Percentiles rank a stretch among this genome's conserved stretches.
Evolutionary conservation across 2,329 filamentous ascomycete species (phyloP).

Genomic region (Microsporum canis): DNA sequence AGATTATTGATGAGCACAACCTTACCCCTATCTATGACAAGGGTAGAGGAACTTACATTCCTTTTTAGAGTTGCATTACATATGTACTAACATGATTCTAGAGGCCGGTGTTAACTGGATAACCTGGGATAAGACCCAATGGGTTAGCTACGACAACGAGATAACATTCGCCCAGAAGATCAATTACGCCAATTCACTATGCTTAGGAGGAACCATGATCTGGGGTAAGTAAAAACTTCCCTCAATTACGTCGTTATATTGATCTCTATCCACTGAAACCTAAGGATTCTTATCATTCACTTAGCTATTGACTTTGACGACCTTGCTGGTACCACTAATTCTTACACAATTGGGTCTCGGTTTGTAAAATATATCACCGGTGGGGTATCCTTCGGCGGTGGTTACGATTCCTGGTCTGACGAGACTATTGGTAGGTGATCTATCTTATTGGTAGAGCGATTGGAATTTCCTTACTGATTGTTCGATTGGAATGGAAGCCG

Average conservation of each 20-base stretch:
- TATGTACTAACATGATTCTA: neutral
- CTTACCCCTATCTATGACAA: slow-evolving; percentile 15
- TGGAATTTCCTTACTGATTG: neutral
- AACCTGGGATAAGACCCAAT: slow-evolving; percentile 21
- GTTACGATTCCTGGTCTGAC: neutral
- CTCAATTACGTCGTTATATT: neutral
- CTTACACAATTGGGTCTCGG: neutral
- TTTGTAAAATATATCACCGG: neutral
- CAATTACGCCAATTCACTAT: slow-evolving; percentile 22
- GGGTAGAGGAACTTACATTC: slow-evolving; percentile 14
- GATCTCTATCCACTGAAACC: neutral
- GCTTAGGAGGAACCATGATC: slow-evolving; percentile 21
- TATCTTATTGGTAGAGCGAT: neutral
- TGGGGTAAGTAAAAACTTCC: neutral
- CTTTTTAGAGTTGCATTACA: neutral
- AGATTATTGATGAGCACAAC: neutral
- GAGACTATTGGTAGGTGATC: neutral
- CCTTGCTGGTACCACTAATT: neutral
- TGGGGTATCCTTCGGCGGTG: neutral
- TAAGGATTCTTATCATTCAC: neutral
- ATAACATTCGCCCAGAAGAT: slow-evolving; percentile 27
- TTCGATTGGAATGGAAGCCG: neutral
- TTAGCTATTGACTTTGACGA: neutral
- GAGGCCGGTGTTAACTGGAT: slow-evolving; percentile 16
- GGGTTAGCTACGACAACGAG: slow-evolving; percentile 24